These are phyloP conservation scores for Kodamaea kaohsiungensis DNA, from an alignment of 805 yeast species.

Conservation along the genomic window DNA sequence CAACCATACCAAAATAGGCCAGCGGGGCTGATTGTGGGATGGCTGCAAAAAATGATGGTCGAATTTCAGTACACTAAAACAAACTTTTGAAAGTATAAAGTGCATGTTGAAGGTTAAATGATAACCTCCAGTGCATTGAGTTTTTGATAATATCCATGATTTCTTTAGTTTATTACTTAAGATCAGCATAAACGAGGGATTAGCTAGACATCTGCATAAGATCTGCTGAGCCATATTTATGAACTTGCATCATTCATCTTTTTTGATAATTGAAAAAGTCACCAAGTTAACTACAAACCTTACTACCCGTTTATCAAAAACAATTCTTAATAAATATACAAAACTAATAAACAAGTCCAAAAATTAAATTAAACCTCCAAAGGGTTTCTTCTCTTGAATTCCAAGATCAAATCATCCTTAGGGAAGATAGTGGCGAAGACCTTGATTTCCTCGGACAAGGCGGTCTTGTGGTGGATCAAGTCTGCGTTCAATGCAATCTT, in stretches of 20 bases:
- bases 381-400: conserved; percentile 67
- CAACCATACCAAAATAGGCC: background rate
- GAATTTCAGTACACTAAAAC: background rate
- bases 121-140: too few species aligned
- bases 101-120: background rate
- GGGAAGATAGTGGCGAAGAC: conserved; percentile 99
- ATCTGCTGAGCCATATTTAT: too few species aligned
- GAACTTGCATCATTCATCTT: too few species aligned
- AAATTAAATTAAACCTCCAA: background rate
- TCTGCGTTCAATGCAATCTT: conserved; percentile 82
- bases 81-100: too few species aligned
- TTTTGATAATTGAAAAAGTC: too few species aligned
- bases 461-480: conserved; percentile 80
- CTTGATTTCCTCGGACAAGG: conserved; percentile 84
- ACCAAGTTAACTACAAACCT: too few species aligned
- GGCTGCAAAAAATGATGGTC: background rate
- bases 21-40: background rate
- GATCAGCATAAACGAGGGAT: too few species aligned
- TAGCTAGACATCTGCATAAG: too few species aligned
- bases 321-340: background rate
- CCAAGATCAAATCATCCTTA: conserved; percentile 84
- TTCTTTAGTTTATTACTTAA: too few species aligned
- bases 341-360: background rate
- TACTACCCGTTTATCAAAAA: background rate
- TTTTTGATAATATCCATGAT: too few species aligned